Percentiles rank a stretch among this genome's conserved stretches.
These are phyloP conservation scores for Talaromyces sp. DNA, from an alignment of 2,329 filamentous ascomycete species.

Conservation along the genomic window DNA sequence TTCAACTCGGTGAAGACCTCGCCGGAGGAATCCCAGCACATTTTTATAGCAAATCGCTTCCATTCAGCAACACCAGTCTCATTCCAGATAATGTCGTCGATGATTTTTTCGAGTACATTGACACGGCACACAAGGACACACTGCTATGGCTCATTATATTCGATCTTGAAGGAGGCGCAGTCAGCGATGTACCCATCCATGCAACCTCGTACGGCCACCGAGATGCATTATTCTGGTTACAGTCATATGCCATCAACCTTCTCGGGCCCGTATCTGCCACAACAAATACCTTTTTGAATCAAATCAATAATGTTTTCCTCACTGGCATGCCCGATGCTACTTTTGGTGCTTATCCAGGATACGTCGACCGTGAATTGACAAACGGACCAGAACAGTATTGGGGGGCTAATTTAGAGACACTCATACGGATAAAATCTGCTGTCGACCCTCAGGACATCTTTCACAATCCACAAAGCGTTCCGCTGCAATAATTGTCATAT, in stretches of 20 bases:
- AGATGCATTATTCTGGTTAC: slow-evolving; percentile 60
- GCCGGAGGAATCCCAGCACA: slow-evolving; percentile 36
- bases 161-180: slow-evolving; percentile 57
- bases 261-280: slow-evolving; percentile 40
- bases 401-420: slow-evolving; percentile 46
- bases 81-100: slow-evolving; percentile 45
- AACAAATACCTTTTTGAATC: slow-evolving; percentile 49
- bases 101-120: slow-evolving; percentile 52
- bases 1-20: slow-evolving; percentile 22
- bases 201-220: slow-evolving; percentile 60
- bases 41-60: slow-evolving; percentile 57
- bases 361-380: slow-evolving; percentile 52
- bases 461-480: slow-evolving; percentile 53
- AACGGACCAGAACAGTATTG: slow-evolving; percentile 51
- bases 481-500: neutral
- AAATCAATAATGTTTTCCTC: slow-evolving; percentile 41
- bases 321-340: slow-evolving; percentile 30
- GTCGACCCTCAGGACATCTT: slow-evolving; percentile 54
- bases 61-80: slow-evolving; percentile 47
- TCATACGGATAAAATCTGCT: slow-evolving; percentile 48
- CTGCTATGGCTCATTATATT: slow-evolving; percentile 59
- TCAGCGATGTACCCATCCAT: slow-evolving; percentile 51
- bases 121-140: slow-evolving; percentile 47
- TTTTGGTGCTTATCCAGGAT: slow-evolving; percentile 57
- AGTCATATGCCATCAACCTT: slow-evolving; percentile 54